Conservation (phyloP, 2,329 filamentous ascomycete species). For the Diplodia scrobiculata region DNA sequence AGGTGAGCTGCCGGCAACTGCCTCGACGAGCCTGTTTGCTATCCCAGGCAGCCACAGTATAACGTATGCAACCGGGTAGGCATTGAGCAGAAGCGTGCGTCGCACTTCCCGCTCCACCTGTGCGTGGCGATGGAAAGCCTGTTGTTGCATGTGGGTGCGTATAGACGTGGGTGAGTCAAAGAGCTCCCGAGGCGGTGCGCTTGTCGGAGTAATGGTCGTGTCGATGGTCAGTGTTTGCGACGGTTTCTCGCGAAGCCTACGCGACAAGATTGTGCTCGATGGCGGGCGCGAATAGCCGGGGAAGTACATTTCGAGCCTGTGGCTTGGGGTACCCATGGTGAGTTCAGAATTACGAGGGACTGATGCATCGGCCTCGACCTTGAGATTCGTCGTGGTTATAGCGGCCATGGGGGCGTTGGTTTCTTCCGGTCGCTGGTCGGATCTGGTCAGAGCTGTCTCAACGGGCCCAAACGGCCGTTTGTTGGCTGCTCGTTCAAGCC, state of each 20-base stretch:
- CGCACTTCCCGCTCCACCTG: constrained; percentile 34
- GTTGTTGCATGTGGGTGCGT: constrained; percentile 12
- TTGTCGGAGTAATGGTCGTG: constrained; percentile 2
- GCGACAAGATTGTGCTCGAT: not conserved
- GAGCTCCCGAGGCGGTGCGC: constrained; percentile 6
- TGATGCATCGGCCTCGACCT: not conserved
- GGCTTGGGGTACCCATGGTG: constrained; percentile 1
- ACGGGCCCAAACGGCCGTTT: not conserved
- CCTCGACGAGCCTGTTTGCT: constrained; percentile 34
- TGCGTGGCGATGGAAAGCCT: constrained; percentile 25
- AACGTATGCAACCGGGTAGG: constrained; percentile 42
- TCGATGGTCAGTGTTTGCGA: constrained; percentile 20
- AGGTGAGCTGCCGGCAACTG: constrained; percentile 30
- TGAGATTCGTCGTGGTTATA: not conserved
- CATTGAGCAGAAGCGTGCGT: constrained; percentile 40
- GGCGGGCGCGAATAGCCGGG: not conserved
- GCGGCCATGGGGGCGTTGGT: not conserved
- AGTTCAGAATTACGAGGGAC: not conserved
- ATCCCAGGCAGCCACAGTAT: constrained; percentile 43
- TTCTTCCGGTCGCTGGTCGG: not conserved
- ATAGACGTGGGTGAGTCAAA: constrained; percentile 23
- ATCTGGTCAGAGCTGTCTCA: not conserved
- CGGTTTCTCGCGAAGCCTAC: constrained; percentile 11
- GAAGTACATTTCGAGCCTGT: not conserved
- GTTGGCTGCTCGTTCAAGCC: not conserved